A percentile compares a stretch with the other conserved stretches of the same genome.
phyloP scores from a whole-genome alignment of 352 stramenopile genomes.

The Phytophthora macrochlamydospora region DNA sequence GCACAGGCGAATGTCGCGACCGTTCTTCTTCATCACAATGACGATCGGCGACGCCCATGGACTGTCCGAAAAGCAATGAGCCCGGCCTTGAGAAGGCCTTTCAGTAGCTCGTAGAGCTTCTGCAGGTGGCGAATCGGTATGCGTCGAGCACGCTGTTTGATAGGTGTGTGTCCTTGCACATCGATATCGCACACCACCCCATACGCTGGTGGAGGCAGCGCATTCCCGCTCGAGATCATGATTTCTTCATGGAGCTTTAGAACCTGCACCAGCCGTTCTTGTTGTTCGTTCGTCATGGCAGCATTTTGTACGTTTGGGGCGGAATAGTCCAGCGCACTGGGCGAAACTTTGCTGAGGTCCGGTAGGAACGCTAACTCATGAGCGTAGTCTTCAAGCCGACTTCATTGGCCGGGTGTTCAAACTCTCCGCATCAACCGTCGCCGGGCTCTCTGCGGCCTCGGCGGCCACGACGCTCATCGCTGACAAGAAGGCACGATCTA shows the following conservation, averaged over 20 bases:
- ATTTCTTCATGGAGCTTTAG: not conserved
- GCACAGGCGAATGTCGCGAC: not conserved
- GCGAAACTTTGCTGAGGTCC: not conserved
- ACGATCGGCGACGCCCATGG: conserved; percentile 6
- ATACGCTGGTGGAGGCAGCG: conserved; percentile 4
- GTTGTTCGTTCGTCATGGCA: not conserved
- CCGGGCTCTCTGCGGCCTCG: not conserved
- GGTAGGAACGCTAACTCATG: conserved; percentile 1
- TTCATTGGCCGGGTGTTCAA: not conserved
- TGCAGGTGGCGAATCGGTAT: not conserved
- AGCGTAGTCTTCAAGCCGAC: not conserved
- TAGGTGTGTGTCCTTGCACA: not conserved
- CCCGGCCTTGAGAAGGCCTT: not conserved
- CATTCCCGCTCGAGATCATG: conserved; percentile 11
- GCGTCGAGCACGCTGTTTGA: conserved; percentile 6
- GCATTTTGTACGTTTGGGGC: not conserved
- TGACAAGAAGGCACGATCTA: not conserved
- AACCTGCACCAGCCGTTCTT: not conserved
- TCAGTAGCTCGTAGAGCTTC: conserved; percentile 11
- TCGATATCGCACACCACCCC: conserved; percentile 8
- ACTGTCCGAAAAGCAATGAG: not conserved
- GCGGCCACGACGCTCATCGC: not conserved
- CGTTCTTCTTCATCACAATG: conserved; percentile 8
- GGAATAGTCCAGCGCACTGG: conserved; percentile 1
- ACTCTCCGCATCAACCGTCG: not conserved